Evolutionary conservation across 345 rosid species (phyloP).

Genomic region (Euphorbia tirucalli): DNA sequence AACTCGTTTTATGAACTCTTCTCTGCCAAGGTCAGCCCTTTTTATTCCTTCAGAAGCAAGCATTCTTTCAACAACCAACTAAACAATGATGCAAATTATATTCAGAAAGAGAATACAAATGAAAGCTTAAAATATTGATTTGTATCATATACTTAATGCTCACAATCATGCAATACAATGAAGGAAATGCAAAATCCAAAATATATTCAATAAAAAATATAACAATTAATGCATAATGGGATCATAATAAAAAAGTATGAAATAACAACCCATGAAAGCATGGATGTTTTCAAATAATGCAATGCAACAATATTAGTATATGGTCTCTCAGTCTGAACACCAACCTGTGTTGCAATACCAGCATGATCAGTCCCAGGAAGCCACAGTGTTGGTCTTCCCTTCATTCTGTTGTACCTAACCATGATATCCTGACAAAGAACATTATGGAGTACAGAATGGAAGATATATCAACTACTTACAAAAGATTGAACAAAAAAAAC

Average conservation of each 20-base stretch:
- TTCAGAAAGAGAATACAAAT: conserved; percentile 21
- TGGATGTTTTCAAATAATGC: background rate
- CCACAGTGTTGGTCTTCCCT: conserved; percentile 95
- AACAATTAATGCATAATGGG: no score
- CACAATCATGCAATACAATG: conserved; percentile 6
- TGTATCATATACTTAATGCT: conserved; percentile 5
- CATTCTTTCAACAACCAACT: conserved; percentile 98
- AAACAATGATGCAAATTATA: conserved; percentile 21
- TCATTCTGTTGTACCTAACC: conserved; percentile 91
- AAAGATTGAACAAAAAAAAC: background rate
- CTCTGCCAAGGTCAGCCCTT: conserved; percentile 77
- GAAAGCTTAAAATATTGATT: conserved; percentile 1
- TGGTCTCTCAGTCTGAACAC: conserved; percentile 22
- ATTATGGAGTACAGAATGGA: conserved; percentile 18
- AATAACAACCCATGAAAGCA: background rate
- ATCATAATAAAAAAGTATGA: background rate
- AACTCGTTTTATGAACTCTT: conserved; percentile 81
- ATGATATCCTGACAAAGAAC: conserved; percentile 62
- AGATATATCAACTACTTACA: conserved; percentile 15
- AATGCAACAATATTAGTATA: conserved; percentile 7
- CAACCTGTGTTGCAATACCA: conserved; percentile 96
- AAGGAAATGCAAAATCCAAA: background rate
- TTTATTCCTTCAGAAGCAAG: conserved; percentile 86
- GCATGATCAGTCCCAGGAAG: conserved; percentile 99
- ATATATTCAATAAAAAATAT: background rate